These are phyloP conservation scores for Malus hybrid DNA, from an alignment of 331 rosid species.

Conservation along the genomic window DNA sequence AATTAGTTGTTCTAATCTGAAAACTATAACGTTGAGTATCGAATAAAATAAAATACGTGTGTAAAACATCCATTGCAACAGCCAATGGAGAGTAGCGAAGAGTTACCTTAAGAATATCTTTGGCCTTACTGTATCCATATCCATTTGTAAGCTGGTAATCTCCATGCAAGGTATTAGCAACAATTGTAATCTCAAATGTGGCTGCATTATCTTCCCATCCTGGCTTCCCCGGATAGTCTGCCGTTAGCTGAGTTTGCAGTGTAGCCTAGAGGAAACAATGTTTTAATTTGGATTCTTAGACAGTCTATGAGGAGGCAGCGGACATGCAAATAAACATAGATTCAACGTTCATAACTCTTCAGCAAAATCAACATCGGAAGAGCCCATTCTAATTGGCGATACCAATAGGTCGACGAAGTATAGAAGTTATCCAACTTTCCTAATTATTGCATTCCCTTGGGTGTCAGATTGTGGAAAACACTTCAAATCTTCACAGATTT, in stretches of 20 bases:
- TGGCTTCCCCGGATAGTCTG: constrained; percentile 66
- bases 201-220: constrained; percentile 89
- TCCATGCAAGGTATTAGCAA: constrained; percentile 61
- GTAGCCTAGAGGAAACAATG: constrained; percentile 35
- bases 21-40: not conserved
- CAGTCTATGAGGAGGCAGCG: no score
- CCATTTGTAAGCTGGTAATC: constrained; percentile 96
- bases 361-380: not conserved
- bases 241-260: constrained; percentile 49
- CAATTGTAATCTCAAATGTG: constrained; percentile 65
- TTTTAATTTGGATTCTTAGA: constrained; percentile 1
- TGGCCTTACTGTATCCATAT: constrained; percentile 56
- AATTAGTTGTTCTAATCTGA: no score
- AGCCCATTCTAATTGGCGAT: not conserved
- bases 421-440: not conserved
- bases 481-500: not conserved
- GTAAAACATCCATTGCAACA: not conserved
- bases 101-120: constrained; percentile 60
- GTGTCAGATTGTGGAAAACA: not conserved
- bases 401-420: not conserved
- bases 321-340: not conserved
- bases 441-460: not conserved
- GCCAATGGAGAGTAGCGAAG: not conserved
- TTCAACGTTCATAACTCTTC: not conserved
- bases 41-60: not conserved